Evolutionary conservation across 176 grass and related monocot species (phyloP).

Genomic region (Oryza meridionalis): DNA sequence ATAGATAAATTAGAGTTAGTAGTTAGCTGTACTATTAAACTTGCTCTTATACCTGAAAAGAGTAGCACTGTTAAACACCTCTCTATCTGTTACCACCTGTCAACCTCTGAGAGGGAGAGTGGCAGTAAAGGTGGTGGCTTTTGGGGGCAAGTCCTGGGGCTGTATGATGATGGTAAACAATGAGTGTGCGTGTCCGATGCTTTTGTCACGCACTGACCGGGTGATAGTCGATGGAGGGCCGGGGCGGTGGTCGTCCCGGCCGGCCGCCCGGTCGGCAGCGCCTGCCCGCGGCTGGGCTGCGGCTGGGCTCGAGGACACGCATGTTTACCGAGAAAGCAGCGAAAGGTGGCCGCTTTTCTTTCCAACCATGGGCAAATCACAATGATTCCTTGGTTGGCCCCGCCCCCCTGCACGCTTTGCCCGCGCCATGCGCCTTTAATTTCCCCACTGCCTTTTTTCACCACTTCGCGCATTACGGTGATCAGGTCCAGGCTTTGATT

Average conservation of each 20-base stretch:
- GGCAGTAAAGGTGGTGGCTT: constrained; percentile 54
- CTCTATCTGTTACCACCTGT: not conserved
- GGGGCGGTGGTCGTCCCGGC: constrained; percentile 29
- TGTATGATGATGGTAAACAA: constrained; percentile 44
- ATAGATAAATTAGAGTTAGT: no score
- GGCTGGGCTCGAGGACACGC: constrained; percentile 36
- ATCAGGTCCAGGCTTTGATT: not conserved
- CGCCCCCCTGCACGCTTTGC: constrained; percentile 18
- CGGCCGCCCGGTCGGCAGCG: constrained; percentile 42
- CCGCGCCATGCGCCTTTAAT: no score
- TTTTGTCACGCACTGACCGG: constrained; percentile 31
- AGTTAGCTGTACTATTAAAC: no score
- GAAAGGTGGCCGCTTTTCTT: constrained; percentile 45
- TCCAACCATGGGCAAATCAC: constrained; percentile 51
- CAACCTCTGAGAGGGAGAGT: not conserved
- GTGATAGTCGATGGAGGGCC: not conserved
- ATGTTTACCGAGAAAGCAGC: constrained; percentile 39
- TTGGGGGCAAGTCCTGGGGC: constrained; percentile 34
- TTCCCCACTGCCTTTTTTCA: constrained; percentile 18
- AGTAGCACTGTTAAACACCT: not conserved
- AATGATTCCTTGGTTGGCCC: constrained; percentile 41
- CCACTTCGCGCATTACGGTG: not conserved
- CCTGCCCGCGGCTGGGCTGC: constrained; percentile 13
- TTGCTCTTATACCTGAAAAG: no score
- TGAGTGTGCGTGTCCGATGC: constrained; percentile 50